phyloP scores from a whole-genome alignment of 1,284 basidiomycete species.

The Crucibulum cyathiforme region DNA sequence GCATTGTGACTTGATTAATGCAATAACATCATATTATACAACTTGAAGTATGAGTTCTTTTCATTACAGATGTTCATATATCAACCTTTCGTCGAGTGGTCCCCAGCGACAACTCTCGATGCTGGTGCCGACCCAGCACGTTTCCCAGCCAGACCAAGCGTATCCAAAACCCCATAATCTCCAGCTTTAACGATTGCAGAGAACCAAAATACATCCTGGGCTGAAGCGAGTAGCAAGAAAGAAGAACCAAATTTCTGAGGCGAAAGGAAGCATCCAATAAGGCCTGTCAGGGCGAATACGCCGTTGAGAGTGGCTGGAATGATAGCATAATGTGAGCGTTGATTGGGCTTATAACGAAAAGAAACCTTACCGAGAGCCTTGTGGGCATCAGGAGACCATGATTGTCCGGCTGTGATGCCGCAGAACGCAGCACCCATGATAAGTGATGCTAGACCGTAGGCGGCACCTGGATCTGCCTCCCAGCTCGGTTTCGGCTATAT shows the following conservation, averaged over 20 bases:
- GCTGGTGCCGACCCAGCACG: no score
- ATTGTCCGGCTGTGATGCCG: conserved; percentile 20
- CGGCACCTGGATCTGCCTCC: conserved; percentile 7
- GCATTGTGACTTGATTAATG: no score
- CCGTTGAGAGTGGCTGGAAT: conserved; percentile 23
- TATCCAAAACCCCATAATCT: conserved; percentile 17
- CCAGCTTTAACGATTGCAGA: conserved; percentile 15
- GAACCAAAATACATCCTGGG: conserved; percentile 25
- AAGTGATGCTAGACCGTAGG: conserved; percentile 15
- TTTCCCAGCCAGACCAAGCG: no score
- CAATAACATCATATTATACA: no score
- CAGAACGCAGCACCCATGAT: conserved; percentile 24
- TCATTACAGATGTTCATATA: no score
- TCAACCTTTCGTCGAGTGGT: no score
- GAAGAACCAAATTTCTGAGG: conserved; percentile 22
- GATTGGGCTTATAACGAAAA: not conserved
- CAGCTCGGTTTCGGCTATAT: conserved; percentile 12
- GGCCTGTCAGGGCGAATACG: conserved; percentile 14
- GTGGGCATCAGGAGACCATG: conserved; percentile 20
- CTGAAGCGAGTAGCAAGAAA: conserved; percentile 18
- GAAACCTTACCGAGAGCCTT: conserved; percentile 21
- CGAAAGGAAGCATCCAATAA: conserved; percentile 18
- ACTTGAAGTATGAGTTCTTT: no score
- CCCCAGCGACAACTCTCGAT: no score
- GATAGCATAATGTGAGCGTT: not conserved